These are phyloP conservation scores for Pneumocystis oryctolagi DNA, from an alignment of 1,139 yeast species.

Conservation along the genomic window DNA sequence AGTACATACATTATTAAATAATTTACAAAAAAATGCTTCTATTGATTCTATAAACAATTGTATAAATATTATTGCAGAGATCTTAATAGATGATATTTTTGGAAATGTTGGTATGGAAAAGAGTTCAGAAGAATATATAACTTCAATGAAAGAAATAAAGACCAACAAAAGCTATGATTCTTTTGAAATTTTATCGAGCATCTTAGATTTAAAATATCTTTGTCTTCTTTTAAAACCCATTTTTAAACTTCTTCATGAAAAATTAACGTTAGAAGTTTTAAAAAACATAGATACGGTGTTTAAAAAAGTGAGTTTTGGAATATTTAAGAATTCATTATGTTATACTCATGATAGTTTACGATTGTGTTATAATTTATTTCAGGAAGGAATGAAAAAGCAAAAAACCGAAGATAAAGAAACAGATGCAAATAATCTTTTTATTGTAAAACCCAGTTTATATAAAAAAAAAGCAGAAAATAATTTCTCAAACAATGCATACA, in stretches of 20 bases:
- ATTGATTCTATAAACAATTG: conserved; percentile 71
- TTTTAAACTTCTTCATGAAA: conserved; percentile 44
- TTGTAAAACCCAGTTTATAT: conserved; percentile 7
- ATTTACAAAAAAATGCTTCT: conserved; percentile 28
- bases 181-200: conserved; percentile 58
- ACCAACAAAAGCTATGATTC: conserved; percentile 80
- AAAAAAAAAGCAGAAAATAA: conserved; percentile 5
- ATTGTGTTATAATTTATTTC: conserved; percentile 59
- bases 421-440: conserved; percentile 6
- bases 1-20: conserved; percentile 53
- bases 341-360: conserved; percentile 44
- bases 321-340: conserved; percentile 54
- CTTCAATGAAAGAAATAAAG: conserved; percentile 81
- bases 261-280: conserved; percentile 52
- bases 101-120: conserved; percentile 91
- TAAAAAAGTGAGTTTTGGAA: conserved; percentile 61
- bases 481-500: conserved; percentile 11
- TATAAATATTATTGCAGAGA: conserved; percentile 43
- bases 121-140: conserved; percentile 81
- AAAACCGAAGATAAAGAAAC: conserved; percentile 1
- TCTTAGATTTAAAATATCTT: conserved; percentile 47
- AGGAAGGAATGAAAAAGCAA: conserved; percentile 24
- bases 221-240: conserved; percentile 55
- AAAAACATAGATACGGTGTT: conserved; percentile 66
- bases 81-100: conserved; percentile 83